Percentiles rank a stretch among this genome's conserved stretches.
Evolutionary conservation across 2,329 filamentous ascomycete species (phyloP).

Genomic region (Dichotomopilus funicola): DNA sequence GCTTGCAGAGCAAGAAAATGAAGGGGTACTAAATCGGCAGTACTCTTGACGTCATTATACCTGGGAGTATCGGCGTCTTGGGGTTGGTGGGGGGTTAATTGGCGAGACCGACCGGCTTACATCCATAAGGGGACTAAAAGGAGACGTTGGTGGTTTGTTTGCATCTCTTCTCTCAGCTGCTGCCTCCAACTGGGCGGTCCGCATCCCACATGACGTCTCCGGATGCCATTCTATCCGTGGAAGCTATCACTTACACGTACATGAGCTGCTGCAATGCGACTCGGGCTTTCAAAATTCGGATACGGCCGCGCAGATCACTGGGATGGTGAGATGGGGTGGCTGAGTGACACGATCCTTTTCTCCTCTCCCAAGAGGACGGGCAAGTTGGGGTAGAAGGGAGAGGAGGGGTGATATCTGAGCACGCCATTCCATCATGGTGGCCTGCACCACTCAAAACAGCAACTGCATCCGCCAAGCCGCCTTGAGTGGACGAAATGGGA

Average conservation of each 20-base stretch:
- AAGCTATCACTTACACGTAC: too few species aligned
- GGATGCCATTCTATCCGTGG: too few species aligned
- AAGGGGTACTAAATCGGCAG: background rate
- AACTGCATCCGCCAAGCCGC: conserved; percentile 6
- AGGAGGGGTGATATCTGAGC: conserved; percentile 8
- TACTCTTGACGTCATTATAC: background rate
- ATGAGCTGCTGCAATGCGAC: too few species aligned
- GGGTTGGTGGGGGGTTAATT: background rate
- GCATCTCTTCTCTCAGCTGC: too few species aligned
- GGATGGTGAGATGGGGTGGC: conserved; percentile 19
- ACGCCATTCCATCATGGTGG: conserved; percentile 9
- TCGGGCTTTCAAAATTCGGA: background rate
- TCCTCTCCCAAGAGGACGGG: too few species aligned
- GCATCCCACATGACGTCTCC: too few species aligned
- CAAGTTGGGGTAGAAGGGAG: background rate
- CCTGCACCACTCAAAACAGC: conserved; percentile 8
- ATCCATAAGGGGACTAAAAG: background rate
- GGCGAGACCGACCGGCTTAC: background rate
- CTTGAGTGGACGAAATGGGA: background rate
- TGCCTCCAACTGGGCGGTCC: too few species aligned
- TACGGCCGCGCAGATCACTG: background rate
- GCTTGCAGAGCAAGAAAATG: conserved; percentile 14
- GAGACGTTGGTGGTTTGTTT: too few species aligned
- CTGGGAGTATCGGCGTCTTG: conserved; percentile 2
- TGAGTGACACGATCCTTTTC: conserved; percentile 15